phyloP scores from a whole-genome alignment of 441 rosid species.

The Pelargonium myrrhifolium region DNA sequence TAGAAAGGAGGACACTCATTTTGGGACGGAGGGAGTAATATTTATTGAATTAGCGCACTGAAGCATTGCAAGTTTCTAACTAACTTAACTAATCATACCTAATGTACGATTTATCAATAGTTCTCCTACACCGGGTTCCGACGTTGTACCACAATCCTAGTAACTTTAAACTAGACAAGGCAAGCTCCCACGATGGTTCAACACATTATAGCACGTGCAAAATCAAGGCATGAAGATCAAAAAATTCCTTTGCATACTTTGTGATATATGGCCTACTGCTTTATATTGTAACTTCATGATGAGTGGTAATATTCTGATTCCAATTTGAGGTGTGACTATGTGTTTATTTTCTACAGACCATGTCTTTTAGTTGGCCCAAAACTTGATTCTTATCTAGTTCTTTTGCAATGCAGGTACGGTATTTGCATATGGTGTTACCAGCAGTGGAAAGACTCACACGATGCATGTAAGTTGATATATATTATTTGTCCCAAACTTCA shows the following conservation, averaged over 20 bases:
- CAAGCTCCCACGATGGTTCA: background rate
- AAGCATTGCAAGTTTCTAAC: background rate
- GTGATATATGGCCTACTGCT: background rate
- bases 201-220: background rate
- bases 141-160: background rate
- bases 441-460: constrained; percentile 81
- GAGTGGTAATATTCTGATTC: background rate
- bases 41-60: too few relatives aligned
- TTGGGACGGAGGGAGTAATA: too few relatives aligned
- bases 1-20: too few relatives aligned
- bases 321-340: background rate
- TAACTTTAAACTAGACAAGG: background rate
- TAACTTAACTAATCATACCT: background rate
- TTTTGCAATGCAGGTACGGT: constrained; percentile 53
- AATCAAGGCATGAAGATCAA: background rate
- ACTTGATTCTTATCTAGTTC: background rate
- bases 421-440: constrained; percentile 84
- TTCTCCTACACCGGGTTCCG: background rate
- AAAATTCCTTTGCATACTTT: background rate
- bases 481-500: background rate
- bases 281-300: background rate
- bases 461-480: constrained; percentile 63
- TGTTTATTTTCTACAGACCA: background rate
- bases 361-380: background rate
- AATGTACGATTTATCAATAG: background rate